These are phyloP conservation scores for Talaromyces sp. DNA, from an alignment of 2,329 filamentous ascomycete genomes.

Conservation along the genomic window DNA sequence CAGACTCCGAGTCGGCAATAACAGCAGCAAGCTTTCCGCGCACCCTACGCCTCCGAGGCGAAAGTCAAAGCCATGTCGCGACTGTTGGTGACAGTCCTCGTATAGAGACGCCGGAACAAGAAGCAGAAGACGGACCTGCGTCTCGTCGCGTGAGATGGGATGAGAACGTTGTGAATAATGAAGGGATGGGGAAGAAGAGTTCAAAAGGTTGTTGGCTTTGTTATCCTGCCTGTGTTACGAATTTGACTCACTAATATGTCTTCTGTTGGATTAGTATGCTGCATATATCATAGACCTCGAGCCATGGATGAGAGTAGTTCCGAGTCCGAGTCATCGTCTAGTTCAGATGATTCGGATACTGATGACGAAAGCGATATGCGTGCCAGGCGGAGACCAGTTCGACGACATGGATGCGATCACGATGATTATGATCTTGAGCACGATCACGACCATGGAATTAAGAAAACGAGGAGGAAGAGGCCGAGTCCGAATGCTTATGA, in stretches of 20 bases:
- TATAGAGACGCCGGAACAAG: constrained; percentile 21
- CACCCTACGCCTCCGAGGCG: constrained; percentile 14
- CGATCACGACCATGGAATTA: constrained; percentile 20
- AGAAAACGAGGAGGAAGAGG: constrained; percentile 26
- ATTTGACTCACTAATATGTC: background rate
- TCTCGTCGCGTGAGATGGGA: constrained; percentile 80
- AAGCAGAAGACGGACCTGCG: constrained; percentile 20
- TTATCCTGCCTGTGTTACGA: background rate
- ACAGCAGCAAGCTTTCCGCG: constrained; percentile 18
- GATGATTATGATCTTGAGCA: constrained; percentile 21
- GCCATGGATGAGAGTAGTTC: constrained; percentile 75
- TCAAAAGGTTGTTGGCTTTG: constrained; percentile 70
- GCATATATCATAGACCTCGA: constrained; percentile 90
- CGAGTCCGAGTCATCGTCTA: constrained; percentile 49
- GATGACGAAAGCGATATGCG: constrained; percentile 17
- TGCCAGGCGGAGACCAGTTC: constrained; percentile 17
- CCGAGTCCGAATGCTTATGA: constrained; percentile 48
- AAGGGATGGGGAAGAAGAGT: constrained; percentile 87
- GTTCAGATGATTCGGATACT: constrained; percentile 28
- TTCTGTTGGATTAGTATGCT: constrained; percentile 67
- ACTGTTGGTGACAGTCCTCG: constrained; percentile 22
- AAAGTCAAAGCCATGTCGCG: background rate
- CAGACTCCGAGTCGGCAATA: constrained; percentile 22
- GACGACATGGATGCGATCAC: constrained; percentile 19
- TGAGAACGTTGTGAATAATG: constrained; percentile 90